Conservation (phyloP, 2,329 filamentous ascomycete species). For the Colletotrichum phormii region DNA sequence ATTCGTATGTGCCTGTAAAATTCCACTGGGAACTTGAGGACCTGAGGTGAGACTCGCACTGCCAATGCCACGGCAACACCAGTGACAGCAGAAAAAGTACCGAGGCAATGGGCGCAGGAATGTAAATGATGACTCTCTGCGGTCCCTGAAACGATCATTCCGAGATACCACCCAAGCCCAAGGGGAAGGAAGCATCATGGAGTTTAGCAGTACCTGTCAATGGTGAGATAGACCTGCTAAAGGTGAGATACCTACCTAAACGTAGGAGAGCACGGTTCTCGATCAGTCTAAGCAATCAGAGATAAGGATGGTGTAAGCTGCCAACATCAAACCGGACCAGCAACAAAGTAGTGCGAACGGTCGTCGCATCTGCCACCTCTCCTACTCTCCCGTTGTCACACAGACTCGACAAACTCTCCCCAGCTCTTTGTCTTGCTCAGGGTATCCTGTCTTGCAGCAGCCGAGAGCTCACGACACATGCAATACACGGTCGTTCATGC, state of each 20-base stretch:
- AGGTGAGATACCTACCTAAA: background rate
- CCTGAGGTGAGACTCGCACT: background rate
- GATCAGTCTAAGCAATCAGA: background rate
- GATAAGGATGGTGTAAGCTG: conserved; percentile 9
- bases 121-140: conserved; percentile 2
- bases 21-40: background rate
- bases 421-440: background rate
- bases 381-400: background rate
- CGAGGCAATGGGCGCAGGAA: background rate
- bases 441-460: background rate
- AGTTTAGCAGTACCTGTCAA: no score
- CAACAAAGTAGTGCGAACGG: conserved; percentile 12
- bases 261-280: background rate
- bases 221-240: no score
- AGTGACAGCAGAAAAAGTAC: background rate
- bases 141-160: background rate
- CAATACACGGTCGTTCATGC: conserved; percentile 17
- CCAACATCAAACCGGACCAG: conserved; percentile 21
- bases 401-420: background rate
- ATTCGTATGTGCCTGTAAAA: background rate
- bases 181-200: background rate
- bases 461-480: background rate
- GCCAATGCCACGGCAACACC: background rate
- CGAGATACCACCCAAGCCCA: background rate
- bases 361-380: background rate